phyloP scores from a whole-genome alignment of 1,139 yeast genomes.

The Taphrina pruni region DNA sequence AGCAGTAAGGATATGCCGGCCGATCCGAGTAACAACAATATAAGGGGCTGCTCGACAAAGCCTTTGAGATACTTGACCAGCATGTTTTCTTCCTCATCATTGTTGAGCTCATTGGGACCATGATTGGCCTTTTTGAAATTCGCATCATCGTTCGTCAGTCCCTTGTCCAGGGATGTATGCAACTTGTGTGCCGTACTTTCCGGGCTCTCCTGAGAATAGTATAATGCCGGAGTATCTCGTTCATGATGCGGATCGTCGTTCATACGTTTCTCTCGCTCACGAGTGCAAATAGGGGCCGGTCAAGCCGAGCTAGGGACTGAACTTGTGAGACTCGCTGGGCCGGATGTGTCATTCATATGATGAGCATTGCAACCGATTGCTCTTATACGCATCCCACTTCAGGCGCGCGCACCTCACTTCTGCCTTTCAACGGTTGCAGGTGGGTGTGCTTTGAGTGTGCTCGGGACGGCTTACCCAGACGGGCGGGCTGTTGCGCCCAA shows the following conservation, averaged over 20 bases:
- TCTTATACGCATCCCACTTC: no score
- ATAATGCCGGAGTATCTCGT: slow-evolving; percentile 35
- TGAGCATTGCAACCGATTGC: not conserved
- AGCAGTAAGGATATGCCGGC: slow-evolving; percentile 82
- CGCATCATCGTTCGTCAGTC: slow-evolving; percentile 37
- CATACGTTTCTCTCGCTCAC: not conserved
- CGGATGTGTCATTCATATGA: not conserved
- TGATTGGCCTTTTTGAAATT: slow-evolving; percentile 65
- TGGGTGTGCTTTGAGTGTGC: no score
- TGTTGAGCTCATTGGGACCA: slow-evolving; percentile 75
- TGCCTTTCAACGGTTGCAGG: no score
- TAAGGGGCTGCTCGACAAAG: slow-evolving; percentile 87
- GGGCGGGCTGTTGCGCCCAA: no score
- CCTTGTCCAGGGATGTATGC: slow-evolving; percentile 27
- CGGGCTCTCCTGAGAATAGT: slow-evolving; percentile 28
- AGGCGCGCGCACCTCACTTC: no score
- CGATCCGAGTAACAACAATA: slow-evolving; percentile 82
- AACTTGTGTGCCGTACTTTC: slow-evolving; percentile 35
- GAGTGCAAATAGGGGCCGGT: not conserved
- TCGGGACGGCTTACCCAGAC: no score
- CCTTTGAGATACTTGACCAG: slow-evolving; percentile 71
- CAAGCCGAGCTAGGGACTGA: not conserved
- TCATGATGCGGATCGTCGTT: slow-evolving; percentile 22
- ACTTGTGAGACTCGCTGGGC: not conserved
- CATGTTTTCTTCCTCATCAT: slow-evolving; percentile 78